phyloP scores from a whole-genome alignment of 768 basidiomycete genomes.

The Tricholoma sp. region DNA sequence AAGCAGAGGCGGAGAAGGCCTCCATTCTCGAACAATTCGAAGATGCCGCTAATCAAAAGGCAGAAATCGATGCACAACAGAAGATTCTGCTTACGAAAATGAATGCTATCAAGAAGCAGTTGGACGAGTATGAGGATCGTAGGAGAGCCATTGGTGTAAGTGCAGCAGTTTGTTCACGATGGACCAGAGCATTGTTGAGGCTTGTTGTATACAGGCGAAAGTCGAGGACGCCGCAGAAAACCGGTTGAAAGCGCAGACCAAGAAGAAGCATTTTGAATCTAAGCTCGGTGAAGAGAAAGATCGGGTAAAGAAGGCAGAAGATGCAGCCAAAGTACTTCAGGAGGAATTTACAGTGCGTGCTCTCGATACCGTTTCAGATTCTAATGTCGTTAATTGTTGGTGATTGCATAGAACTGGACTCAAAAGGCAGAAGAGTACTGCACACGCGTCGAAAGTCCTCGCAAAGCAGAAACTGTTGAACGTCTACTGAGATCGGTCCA shows the following conservation, averaged over 20 bases:
- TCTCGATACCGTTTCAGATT: background rate
- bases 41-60: slow-evolving; percentile 39
- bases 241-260: slow-evolving; percentile 47
- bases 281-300: slow-evolving; percentile 50
- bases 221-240: slow-evolving; percentile 43
- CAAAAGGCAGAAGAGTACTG: slow-evolving; percentile 60
- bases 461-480: slow-evolving; percentile 51
- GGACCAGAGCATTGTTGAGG: background rate
- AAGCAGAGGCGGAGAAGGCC: slow-evolving; percentile 48
- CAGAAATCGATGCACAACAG: slow-evolving; percentile 43
- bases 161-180: background rate
- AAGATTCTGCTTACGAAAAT: slow-evolving; percentile 34
- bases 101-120: slow-evolving; percentile 41
- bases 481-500: slow-evolving; percentile 59
- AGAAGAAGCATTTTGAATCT: slow-evolving; percentile 39
- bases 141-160: slow-evolving; percentile 42
- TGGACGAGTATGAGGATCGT: slow-evolving; percentile 46
- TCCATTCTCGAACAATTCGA: slow-evolving; percentile 43
- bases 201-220: slow-evolving; percentile 32
- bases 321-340: slow-evolving; percentile 44
- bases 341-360: slow-evolving; percentile 56
- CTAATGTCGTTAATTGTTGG: background rate
- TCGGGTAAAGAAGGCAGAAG: slow-evolving; percentile 40
- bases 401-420: slow-evolving; percentile 51
- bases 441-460: slow-evolving; percentile 49